phyloP scores from a whole-genome alignment of 805 yeast genomes.

The Sporopachydermia lactativora region DNA sequence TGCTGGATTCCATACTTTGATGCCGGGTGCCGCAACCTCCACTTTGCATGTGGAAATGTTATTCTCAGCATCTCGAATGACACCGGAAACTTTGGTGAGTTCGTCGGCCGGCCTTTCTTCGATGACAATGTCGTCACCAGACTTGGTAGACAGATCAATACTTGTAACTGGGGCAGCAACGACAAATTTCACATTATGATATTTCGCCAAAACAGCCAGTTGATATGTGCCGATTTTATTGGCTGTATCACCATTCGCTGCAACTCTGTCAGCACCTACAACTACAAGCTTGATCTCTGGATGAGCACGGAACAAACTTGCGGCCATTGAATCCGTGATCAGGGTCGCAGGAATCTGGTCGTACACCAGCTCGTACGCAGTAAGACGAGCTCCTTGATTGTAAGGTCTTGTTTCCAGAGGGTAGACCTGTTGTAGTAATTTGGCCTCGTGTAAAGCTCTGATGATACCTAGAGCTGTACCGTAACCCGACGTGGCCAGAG shows the following conservation, averaged over 20 bases:
- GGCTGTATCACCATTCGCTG: constrained; percentile 88
- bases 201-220: constrained; percentile 59
- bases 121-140: constrained; percentile 67
- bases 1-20: constrained; percentile 90
- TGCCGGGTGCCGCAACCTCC: constrained; percentile 64
- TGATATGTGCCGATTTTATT: constrained; percentile 95
- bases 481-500: constrained; percentile 93
- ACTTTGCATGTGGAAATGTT: constrained; percentile 15
- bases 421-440: constrained; percentile 55
- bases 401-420: constrained; percentile 94
- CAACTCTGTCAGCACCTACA: constrained; percentile 94
- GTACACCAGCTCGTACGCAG: constrained; percentile 79
- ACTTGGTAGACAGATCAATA: constrained; percentile 49
- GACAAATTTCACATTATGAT: constrained; percentile 60
- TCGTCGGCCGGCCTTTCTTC: constrained; percentile 82
- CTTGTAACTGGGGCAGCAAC: constrained; percentile 96
- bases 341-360: constrained; percentile 81
- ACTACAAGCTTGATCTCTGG: constrained; percentile 78
- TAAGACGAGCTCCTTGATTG: constrained; percentile 88
- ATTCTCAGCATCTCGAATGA: constrained; percentile 25
- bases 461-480: constrained; percentile 95
- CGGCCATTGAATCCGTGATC: constrained; percentile 84
- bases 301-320: constrained; percentile 44
- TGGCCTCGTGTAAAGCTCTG: constrained; percentile 43
- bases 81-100: constrained; percentile 65